These are phyloP conservation scores for Saitozyma podzolica DNA, from an alignment of 768 basidiomycete genomes.

Conservation along the genomic window DNA sequence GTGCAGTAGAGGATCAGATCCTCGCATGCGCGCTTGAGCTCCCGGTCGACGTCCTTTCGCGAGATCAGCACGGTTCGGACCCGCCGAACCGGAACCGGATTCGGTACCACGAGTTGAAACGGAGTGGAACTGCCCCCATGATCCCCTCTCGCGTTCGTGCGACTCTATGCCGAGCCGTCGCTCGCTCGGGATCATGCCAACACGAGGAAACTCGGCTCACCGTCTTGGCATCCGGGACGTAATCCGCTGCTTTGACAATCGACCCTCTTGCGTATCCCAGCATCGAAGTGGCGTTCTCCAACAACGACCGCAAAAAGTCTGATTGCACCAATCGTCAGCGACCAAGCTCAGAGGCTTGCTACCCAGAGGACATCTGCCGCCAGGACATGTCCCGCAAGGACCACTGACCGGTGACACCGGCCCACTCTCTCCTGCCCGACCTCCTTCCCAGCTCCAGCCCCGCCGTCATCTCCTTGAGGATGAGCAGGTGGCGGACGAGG, in stretches of 20 bases:
- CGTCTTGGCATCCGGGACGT: constrained; percentile 64
- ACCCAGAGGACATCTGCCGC: not conserved
- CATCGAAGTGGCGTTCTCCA: constrained; percentile 41
- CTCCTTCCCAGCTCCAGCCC: constrained; percentile 57
- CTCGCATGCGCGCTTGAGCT: constrained; percentile 81
- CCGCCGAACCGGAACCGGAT: constrained; percentile 4
- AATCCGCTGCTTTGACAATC: constrained; percentile 15
- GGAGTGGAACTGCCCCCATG: not conserved
- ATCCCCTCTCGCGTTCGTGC: no score
- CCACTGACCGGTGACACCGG: constrained; percentile 40
- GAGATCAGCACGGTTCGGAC: not conserved
- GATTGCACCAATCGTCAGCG: constrained; percentile 3
- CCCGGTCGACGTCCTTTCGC: constrained; percentile 76
- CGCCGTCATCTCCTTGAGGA: constrained; percentile 84
- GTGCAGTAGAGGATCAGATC: constrained; percentile 70
- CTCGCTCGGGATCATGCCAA: no score
- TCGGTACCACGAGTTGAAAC: not conserved
- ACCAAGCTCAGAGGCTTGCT: no score
- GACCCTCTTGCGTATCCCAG: constrained; percentile 42
- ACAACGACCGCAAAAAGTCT: constrained; percentile 43
- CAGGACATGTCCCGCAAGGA: not conserved
- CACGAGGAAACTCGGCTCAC: constrained; percentile 53
- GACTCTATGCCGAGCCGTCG: no score
- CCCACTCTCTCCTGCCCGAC: constrained; percentile 48
- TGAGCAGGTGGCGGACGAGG: constrained; percentile 82